These are phyloP conservation scores for Aspergillus sp. DNA, from an alignment of 2,329 filamentous ascomycete genomes.

Conservation along the genomic window DNA sequence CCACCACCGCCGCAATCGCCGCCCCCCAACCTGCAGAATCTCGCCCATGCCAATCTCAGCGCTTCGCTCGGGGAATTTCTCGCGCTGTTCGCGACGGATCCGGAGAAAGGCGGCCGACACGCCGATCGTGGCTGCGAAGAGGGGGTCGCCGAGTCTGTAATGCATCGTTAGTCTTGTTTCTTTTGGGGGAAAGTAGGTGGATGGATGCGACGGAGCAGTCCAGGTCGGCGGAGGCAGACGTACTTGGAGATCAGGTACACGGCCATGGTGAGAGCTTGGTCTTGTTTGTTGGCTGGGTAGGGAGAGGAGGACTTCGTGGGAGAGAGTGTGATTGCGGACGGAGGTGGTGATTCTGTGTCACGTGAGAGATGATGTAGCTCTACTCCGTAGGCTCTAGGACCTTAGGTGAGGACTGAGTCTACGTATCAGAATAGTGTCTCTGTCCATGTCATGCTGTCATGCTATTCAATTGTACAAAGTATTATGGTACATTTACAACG, in stretches of 20 bases:
- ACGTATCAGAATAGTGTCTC: no score
- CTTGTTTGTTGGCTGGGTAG: neutral
- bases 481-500: no score
- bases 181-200: neutral
- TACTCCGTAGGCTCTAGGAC: no score
- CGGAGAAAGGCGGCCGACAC: constrained; percentile 51
- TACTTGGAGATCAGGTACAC: constrained; percentile 45
- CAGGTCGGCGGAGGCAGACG: constrained; percentile 4
- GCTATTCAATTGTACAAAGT: no score
- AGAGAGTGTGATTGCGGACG: no score
- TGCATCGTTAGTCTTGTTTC: neutral
- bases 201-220: neutral
- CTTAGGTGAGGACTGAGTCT: no score
- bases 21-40: constrained; percentile 29
- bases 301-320: no score
- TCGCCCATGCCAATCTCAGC: constrained; percentile 31
- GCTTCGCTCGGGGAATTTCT: constrained; percentile 42
- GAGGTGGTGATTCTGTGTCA: neutral
- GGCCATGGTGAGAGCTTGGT: constrained; percentile 16
- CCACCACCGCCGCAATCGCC: constrained; percentile 41
- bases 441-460: no score
- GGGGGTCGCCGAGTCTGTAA: constrained; percentile 49
- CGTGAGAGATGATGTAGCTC: no score
- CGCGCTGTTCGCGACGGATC: constrained; percentile 55
- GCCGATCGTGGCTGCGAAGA: constrained; percentile 54